Conservation (phyloP, 371 early-diverging fungal genomes). For the Amoeboaphelidium occidentale region DNA sequence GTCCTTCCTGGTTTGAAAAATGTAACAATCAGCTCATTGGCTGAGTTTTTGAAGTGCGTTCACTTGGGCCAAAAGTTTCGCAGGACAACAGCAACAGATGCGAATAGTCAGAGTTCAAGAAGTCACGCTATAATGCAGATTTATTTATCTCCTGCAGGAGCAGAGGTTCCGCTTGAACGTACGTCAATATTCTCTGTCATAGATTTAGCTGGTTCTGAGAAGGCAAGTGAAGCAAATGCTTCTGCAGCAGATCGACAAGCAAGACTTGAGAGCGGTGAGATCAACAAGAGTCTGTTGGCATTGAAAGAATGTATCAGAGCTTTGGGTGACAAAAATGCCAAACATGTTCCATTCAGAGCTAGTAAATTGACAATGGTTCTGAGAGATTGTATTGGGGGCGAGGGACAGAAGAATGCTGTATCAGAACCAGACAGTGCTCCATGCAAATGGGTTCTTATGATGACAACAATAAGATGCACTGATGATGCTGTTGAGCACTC, state of each 20-base stretch:
- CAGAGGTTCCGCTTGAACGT: conserved; percentile 24
- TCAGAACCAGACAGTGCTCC: no score
- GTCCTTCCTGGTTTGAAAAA: not conserved
- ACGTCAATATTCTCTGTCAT: conserved; percentile 40
- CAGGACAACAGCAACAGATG: conserved; percentile 38
- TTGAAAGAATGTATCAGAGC: conserved; percentile 10
- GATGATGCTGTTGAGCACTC: conserved; percentile 10
- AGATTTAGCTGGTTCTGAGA: conserved; percentile 93
- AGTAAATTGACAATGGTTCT: conserved; percentile 9
- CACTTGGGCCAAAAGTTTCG: conserved; percentile 31
- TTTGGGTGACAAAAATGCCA: conserved; percentile 5
- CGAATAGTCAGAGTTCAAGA: conserved; percentile 55
- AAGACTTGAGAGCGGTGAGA: conserved; percentile 6
- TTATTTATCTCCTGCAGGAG: conserved; percentile 18
- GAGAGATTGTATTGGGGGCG: conserved; percentile 8
- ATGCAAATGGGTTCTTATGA: not conserved
- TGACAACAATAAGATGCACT: not conserved
- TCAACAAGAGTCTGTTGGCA: conserved; percentile 9
- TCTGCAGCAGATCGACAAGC: not conserved
- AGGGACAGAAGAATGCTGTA: no score
- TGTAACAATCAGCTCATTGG: not conserved
- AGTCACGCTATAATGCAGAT: conserved; percentile 84
- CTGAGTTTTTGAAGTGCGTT: not conserved
- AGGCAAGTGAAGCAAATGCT: conserved; percentile 38
- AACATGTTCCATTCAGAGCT: conserved; percentile 7